A percentile compares a stretch with the other conserved stretches of the same genome.
phyloP scores from a whole-genome alignment of 805 yeast genomes.

The Candida sonorensis region DNA sequence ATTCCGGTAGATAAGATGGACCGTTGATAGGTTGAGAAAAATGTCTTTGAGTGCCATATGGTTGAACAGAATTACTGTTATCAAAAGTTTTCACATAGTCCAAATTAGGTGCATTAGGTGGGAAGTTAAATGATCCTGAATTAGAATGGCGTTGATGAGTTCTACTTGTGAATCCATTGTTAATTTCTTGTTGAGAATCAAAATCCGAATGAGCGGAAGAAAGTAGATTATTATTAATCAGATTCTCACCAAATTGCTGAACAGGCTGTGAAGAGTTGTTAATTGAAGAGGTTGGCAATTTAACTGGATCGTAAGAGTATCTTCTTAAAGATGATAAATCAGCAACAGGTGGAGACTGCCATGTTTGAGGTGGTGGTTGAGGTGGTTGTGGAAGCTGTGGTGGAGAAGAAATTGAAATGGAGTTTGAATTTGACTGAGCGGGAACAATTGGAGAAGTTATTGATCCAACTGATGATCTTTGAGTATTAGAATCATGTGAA shows the following conservation, averaged over 20 bases:
- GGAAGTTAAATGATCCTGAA: constrained; percentile 5
- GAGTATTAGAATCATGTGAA: constrained; percentile 5
- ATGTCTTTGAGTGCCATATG: constrained; percentile 2
- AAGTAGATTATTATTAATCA: too few relatives aligned
- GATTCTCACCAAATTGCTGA: too few relatives aligned
- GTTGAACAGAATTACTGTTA: constrained; percentile 6
- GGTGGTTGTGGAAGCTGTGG: constrained; percentile 9
- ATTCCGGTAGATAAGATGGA: background rate
- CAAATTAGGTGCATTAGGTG: constrained; percentile 15
- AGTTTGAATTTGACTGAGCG: too few relatives aligned
- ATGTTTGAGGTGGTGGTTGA: constrained; percentile 12
- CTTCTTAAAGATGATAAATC: constrained; percentile 19
- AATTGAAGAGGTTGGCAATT: background rate
- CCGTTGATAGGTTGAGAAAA: background rate
- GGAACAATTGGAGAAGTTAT: constrained; percentile 20
- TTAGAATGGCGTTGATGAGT: constrained; percentile 8
- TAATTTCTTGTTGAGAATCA: background rate
- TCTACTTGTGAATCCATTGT: background rate
- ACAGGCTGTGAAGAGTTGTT: too few relatives aligned
- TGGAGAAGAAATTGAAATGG: too few relatives aligned
- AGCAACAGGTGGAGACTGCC: constrained; percentile 21
- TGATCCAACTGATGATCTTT: constrained; percentile 19
- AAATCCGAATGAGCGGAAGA: too few relatives aligned
- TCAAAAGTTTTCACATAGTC: constrained; percentile 21
- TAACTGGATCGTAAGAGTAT: constrained; percentile 17